A percentile compares a stretch with the other conserved stretches of the same genome.
These are phyloP conservation scores for Chrysoporthe cubensis DNA, from an alignment of 2,329 filamentous ascomycete species.

Conservation along the genomic window DNA sequence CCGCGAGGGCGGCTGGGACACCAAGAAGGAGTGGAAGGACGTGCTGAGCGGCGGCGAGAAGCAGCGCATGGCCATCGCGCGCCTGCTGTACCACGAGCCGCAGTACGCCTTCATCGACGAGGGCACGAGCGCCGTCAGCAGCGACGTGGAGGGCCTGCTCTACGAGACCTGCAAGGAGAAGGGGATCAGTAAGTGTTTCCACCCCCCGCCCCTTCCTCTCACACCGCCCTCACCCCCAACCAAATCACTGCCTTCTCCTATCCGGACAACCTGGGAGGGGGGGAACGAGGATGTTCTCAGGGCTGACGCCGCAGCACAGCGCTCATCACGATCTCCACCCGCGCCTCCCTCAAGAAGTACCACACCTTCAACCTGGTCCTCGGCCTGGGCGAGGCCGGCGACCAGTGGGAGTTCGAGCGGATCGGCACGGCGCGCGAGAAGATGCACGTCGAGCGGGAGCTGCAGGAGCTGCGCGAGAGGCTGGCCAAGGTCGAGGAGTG, in stretches of 20 bases:
- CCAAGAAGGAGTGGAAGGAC: slow-evolving; percentile 97
- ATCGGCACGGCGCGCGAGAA: slow-evolving; percentile 95
- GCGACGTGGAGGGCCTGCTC: slow-evolving; percentile 89
- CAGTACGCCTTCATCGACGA: slow-evolving; percentile 94
- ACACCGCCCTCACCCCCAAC: not conserved
- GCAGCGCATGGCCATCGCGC: slow-evolving; percentile 89
- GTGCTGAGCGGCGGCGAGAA: slow-evolving; percentile 97
- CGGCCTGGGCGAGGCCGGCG: slow-evolving; percentile 77
- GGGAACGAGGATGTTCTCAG: no score
- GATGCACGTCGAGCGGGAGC: slow-evolving; percentile 87
- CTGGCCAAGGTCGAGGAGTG: slow-evolving; percentile 82
- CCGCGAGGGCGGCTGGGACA: slow-evolving; percentile 95
- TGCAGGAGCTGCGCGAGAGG: slow-evolving; percentile 80
- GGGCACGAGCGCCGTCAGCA: slow-evolving; percentile 90
- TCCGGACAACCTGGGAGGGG: no score
- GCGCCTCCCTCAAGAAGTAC: slow-evolving; percentile 92
- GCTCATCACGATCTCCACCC: slow-evolving; percentile 92
- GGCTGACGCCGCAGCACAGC: slow-evolving; percentile 55
- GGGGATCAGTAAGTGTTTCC: slow-evolving; percentile 76
- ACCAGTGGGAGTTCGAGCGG: slow-evolving; percentile 88
- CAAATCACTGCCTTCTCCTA: no score
- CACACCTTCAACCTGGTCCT: slow-evolving; percentile 90
- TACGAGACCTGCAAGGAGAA: slow-evolving; percentile 93
- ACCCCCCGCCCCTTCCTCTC: not conserved
- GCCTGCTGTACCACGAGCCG: slow-evolving; percentile 92